Conservation (phyloP, 2,329 filamentous ascomycete genomes). For the Apiospora rasikravindrae region DNA sequence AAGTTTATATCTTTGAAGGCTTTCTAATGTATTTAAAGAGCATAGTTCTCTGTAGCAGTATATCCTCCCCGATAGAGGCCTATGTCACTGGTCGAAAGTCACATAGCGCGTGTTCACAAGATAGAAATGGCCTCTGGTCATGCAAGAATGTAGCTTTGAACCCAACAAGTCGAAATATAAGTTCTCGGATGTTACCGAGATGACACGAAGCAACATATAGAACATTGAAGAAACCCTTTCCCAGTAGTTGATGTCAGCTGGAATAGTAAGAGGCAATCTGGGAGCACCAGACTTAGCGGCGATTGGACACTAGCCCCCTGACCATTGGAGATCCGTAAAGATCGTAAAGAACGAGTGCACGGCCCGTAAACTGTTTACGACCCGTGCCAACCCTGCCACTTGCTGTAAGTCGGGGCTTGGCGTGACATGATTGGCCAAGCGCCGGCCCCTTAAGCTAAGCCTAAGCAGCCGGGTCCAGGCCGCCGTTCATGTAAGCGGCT, state of each 20-base stretch:
- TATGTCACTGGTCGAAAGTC: no score
- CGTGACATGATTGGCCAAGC: not conserved
- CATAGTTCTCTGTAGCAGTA: no score
- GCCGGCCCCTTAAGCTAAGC: not conserved
- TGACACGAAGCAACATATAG: no score
- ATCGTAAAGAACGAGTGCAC: not conserved
- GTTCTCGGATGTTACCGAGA: no score
- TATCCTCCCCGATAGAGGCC: no score
- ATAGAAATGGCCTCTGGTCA: no score
- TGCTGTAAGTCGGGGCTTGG: not conserved
- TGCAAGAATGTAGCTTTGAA: no score
- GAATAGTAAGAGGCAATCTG: not conserved
- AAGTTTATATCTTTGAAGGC: no score
- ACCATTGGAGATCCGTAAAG: not conserved
- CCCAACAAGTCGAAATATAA: no score
- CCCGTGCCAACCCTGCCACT: not conserved
- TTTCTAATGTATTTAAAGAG: no score
- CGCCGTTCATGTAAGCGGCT: not conserved
- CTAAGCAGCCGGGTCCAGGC: not conserved
- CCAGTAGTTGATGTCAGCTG: not conserved
- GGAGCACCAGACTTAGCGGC: not conserved
- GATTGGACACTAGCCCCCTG: not conserved
- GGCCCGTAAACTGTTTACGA: conserved; percentile 4
- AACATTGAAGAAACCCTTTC: no score
- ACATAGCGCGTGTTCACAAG: no score